Evolutionary conservation across 1,284 basidiomycete genomes (phyloP).

Genomic region (Volvariella surrecta): DNA sequence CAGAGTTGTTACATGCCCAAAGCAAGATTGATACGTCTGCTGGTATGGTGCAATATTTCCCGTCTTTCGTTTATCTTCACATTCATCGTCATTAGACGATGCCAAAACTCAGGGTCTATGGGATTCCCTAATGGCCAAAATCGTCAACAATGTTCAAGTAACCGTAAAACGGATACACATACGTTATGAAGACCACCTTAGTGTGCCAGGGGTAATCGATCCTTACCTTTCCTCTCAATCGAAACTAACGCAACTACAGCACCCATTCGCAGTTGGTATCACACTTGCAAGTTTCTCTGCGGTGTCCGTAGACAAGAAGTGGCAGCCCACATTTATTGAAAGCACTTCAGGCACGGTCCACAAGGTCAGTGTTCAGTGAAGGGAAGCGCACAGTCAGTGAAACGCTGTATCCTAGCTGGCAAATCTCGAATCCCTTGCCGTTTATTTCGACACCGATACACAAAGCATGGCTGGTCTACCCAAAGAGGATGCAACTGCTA

Average conservation of each 20-base stretch:
- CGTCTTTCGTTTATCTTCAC: background rate
- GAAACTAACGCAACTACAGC: conserved; percentile 33
- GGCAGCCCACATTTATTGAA: conserved; percentile 95
- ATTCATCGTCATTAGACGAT: conserved; percentile 37
- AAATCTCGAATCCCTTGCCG: conserved; percentile 79
- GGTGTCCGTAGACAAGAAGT: conserved; percentile 86
- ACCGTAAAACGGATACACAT: conserved; percentile 94
- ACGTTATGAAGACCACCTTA: conserved; percentile 93
- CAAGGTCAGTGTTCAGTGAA: conserved; percentile 46
- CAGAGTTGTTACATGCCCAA: conserved; percentile 78
- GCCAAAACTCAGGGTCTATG: conserved; percentile 77
- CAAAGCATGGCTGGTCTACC: conserved; percentile 71
- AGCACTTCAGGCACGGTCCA: conserved; percentile 86
- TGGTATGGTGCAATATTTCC: conserved; percentile 22
- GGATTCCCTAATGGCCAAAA: conserved; percentile 82
- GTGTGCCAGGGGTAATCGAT: conserved; percentile 76
- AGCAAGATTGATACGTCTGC: conserved; percentile 47
- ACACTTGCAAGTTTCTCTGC: conserved; percentile 93
- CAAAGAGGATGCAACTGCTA: conserved; percentile 62
- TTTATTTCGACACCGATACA: conserved; percentile 97
- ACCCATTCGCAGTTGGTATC: conserved; percentile 91
- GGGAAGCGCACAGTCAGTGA: background rate
- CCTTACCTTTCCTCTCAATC: background rate
- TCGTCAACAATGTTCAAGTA: conserved; percentile 96
- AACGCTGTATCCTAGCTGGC: conserved; percentile 51